Base-by-base conservation (phyloP, 306 rosid genomes). In the Elaeagnus macrophylla region DNA sequence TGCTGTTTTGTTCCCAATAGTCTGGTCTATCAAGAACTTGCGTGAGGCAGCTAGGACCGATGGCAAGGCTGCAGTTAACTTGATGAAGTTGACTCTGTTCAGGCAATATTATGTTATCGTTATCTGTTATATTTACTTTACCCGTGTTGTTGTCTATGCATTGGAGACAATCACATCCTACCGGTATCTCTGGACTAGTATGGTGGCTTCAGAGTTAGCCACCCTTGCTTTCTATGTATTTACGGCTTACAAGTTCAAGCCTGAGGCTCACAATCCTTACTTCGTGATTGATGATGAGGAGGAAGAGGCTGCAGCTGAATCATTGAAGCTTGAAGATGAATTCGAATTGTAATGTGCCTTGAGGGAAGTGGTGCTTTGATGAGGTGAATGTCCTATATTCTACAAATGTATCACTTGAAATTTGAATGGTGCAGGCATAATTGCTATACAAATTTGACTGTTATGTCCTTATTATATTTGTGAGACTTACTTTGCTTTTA, bases 281-380 rank as follows among this genome's bases (percentile, higher is more conserved):
- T 90, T 90, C 49, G 94, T 86, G 51, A 79, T 90, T 18, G 95
- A 86, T 54, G 97, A 90, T 45, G 97, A 90, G 57, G 97, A 90
- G 75, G 97, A 90, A 67, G 95, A 90, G 73, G 97, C 97, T 41
- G 97, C 97, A 0, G 94, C 84, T 0, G 97, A 90, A 77, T 81
- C 84, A 10, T 67, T 90, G 75, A 90, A 90, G 90, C 90, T 90
- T 54, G 95, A 90, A 58, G 97, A 90, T 67, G 97, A 90, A 70
- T 86, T 90, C 19, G 97, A 90, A 57, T 81, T 90, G 81, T 90
- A 61, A 83, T 53, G 68, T 6, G 10, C 13, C 6, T 6, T 41
- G 13, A 9, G 0, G 13, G n/a, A 10, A 41, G 32, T 25, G 32
- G 32, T 25, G 32, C 32, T 25, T 25, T 25, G 32, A 25, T 13